Evolutionary conservation across 257 asterid genomes (phyloP), one percentile per base, ranked within the genome.

Genomic region (Salvia hispanica): DNA sequence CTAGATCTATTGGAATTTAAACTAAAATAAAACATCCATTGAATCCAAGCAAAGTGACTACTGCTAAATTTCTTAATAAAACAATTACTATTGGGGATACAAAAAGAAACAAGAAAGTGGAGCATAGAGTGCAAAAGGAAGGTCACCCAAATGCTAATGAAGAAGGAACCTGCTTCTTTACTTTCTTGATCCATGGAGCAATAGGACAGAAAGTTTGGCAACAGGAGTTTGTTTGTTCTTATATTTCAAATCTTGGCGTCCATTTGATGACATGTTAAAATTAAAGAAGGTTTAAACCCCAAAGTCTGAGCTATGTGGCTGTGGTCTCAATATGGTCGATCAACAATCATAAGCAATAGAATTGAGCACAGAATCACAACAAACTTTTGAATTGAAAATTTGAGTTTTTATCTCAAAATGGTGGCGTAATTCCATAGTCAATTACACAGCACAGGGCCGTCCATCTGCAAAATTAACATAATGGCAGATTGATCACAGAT

Each of bases 71-170:
- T 36, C 34, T 46, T 28, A 2, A 44, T 37, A 13, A 25, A 40
- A 12, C 2, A 46, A 47, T 16, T 1, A 14, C 11, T 46, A 9
- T 44, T 25, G 25, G 51, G 51, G 63, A 25, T 28, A 44, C 28
- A 50, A 18, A 46, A 14, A 63, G 39, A 37, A 56, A 45, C 33
- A 3, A 48, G 13, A 42, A 40, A 56, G 11, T 13, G 37, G 53
- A 68, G 66, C 18, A 10, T 58, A 42, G 62, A 58, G 54, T 44
- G 69, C 8, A 44, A 73, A 54, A 52, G 53, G 60, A 7, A 34
- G 36, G 60, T 54, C 45, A 51, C 62, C 33, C 48, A 28, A 59
- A 51, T 25, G 54, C 65, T 64, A 55, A 14, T 15, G 66, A 61
- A 62, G 54, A 58, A 11, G 48, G 40, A 51, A 40, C 10, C 16